Evolutionary conservation across 306 rosid genomes (phyloP).

Genomic region (Urtica urens): DNA sequence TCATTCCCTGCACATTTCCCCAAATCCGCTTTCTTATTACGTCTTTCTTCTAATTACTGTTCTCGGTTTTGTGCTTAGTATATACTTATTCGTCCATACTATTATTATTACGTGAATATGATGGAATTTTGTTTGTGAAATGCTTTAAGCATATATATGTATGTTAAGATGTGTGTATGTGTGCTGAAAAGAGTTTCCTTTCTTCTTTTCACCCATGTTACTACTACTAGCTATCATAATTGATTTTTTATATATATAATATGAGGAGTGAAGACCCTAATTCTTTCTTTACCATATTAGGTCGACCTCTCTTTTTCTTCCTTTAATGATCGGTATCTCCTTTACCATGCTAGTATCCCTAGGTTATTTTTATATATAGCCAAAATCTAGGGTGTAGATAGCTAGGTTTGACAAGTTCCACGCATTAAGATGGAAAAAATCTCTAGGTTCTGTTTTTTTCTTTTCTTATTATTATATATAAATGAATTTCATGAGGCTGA

Average conservation of each 20-base stretch:
- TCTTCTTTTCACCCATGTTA: constrained; percentile 9
- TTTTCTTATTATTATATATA: not conserved
- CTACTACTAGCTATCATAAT: not conserved
- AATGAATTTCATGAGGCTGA: not conserved
- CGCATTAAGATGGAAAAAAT: not conserved
- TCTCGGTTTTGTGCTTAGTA: too few relatives aligned
- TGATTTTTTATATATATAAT: not conserved
- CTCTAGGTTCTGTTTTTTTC: not conserved
- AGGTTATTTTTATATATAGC: too few relatives aligned
- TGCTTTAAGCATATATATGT: too few relatives aligned
- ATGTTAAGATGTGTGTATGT: too few relatives aligned
- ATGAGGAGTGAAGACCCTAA: not conserved
- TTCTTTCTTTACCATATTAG: not conserved
- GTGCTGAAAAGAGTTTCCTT: too few relatives aligned
- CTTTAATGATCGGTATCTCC: not conserved
- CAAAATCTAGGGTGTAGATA: too few relatives aligned
- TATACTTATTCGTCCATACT: too few relatives aligned
- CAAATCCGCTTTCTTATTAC: constrained; percentile 32
- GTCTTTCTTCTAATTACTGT: too few relatives aligned
- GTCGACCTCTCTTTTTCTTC: not conserved
- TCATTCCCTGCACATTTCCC: constrained; percentile 62
- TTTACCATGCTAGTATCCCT: not conserved
- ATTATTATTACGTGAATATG: too few relatives aligned
- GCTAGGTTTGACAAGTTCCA: not conserved
- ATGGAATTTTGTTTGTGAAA: too few relatives aligned